These are phyloP conservation scores for Yarrowia sp. DNA, from an alignment of 805 yeast species.

Conservation along the genomic window DNA sequence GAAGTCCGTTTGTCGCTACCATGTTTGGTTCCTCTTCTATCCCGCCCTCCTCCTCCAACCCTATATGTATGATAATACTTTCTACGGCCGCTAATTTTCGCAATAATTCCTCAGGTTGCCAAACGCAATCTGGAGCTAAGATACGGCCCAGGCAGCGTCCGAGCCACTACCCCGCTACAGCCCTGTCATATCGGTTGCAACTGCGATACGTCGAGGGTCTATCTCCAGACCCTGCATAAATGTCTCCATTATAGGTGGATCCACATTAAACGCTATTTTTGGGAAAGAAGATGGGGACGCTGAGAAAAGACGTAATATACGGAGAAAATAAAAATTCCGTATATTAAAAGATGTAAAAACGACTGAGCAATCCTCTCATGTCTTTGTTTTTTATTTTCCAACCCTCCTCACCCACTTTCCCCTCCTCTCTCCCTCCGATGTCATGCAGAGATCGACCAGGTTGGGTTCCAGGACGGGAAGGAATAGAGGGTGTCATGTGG, in stretches of 20 bases:
- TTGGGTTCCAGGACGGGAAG: neutral
- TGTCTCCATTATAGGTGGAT: constrained; percentile 32
- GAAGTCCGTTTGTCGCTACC: too few relatives aligned
- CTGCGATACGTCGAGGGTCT: neutral
- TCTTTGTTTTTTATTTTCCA: too few relatives aligned
- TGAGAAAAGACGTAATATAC: too few relatives aligned
- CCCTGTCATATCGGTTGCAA: neutral
- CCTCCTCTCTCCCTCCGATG: neutral
- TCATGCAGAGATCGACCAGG: constrained; percentile 7
- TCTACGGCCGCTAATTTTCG: too few relatives aligned
- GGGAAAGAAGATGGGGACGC: too few relatives aligned
- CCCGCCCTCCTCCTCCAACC: neutral
- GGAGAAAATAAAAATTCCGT: too few relatives aligned
- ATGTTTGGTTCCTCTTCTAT: neutral
- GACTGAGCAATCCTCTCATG: too few relatives aligned
- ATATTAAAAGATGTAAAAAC: too few relatives aligned
- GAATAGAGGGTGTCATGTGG: neutral
- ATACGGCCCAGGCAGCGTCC: neutral
- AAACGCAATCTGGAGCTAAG: neutral
- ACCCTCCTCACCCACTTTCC: too few relatives aligned
- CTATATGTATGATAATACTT: neutral
- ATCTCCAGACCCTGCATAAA: constrained; percentile 24
- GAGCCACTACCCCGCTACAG: neutral
- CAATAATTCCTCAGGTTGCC: neutral
- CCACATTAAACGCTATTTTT: constrained; percentile 15